These are phyloP conservation scores for Neofusicoccum kwambonambiense DNA, from an alignment of 2,329 filamentous ascomycete species.

Conservation along the genomic window DNA sequence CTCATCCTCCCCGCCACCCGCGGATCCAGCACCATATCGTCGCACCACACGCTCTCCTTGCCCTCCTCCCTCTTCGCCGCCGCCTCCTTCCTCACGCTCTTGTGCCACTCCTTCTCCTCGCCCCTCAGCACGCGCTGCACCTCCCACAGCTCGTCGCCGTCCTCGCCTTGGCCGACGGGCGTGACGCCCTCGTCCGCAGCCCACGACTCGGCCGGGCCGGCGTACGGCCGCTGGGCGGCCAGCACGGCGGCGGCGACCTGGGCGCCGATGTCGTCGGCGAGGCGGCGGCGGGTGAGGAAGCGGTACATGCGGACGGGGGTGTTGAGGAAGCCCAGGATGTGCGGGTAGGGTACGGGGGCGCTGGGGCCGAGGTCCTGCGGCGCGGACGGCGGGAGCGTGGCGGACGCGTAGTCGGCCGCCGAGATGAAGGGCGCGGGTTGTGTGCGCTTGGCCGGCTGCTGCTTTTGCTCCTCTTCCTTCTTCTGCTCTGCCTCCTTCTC, in stretches of 20 bases:
- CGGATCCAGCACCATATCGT: conserved; percentile 71
- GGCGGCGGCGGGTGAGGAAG: conserved; percentile 77
- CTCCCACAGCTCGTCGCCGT: conserved; percentile 47
- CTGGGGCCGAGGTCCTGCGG: conserved; percentile 73
- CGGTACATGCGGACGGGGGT: conserved; percentile 83
- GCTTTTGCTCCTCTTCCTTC: conserved; percentile 32
- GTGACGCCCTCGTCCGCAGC: conserved; percentile 30
- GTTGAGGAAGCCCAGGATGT: conserved; percentile 88
- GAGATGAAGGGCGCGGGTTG: conserved; percentile 72
- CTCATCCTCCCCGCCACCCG: conserved; percentile 78
- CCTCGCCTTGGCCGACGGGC: conserved; percentile 28
- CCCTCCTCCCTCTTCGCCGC: conserved; percentile 47
- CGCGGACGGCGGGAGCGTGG: conserved; percentile 62
- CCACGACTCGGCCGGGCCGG: conserved; percentile 21
- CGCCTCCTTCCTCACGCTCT: conserved; percentile 62
- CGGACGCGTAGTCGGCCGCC: conserved; percentile 67
- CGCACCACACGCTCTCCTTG: conserved; percentile 67
- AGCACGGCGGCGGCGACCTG: conserved; percentile 85
- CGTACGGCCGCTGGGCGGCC: conserved; percentile 51
- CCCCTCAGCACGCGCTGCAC: conserved; percentile 63
- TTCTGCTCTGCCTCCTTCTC: conserved; percentile 28
- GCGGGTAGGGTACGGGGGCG: conserved; percentile 73
- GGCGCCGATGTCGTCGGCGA: conserved; percentile 86
- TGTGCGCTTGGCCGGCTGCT: conserved; percentile 46
- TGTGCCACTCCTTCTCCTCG: conserved; percentile 83